Evolutionary conservation across 768 basidiomycete genomes (phyloP).

Genomic region (Hygrophorus pudorinus): DNA sequence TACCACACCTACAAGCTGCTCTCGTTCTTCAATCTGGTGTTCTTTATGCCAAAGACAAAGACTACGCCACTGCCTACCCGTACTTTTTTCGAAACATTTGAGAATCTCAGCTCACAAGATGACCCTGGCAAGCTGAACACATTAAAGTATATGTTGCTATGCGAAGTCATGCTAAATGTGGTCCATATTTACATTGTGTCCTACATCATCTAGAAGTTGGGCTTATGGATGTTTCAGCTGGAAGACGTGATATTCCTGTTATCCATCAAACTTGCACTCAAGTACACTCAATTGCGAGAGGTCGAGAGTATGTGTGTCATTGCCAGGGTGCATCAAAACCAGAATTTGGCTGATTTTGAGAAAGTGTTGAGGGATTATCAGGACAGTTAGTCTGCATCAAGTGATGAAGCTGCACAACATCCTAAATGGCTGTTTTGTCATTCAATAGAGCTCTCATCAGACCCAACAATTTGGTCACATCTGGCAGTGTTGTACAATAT

Average conservation of each 20-base stretch:
- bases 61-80: slow-evolving; percentile 93
- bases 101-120: slow-evolving; percentile 73
- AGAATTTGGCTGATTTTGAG: slow-evolving; percentile 86
- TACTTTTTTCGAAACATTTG: slow-evolving; percentile 98
- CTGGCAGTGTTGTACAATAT: slow-evolving; percentile 92
- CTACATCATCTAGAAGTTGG: not conserved
- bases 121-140: slow-evolving; percentile 68
- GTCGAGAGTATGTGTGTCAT: slow-evolving; percentile 95
- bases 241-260: slow-evolving; percentile 88
- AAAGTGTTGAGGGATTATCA: slow-evolving; percentile 79
- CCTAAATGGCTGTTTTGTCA: slow-evolving; percentile 9
- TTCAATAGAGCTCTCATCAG: slow-evolving; percentile 77
- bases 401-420: not conserved
- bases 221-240: slow-evolving; percentile 39
- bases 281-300: slow-evolving; percentile 80
- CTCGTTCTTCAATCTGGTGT: slow-evolving; percentile 55
- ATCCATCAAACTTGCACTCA: slow-evolving; percentile 77
- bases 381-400: slow-evolving; percentile 38
- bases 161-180: slow-evolving; percentile 96
- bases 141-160: slow-evolving; percentile 95
- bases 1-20: slow-evolving; percentile 28
- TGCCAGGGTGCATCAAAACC: slow-evolving; percentile 86
- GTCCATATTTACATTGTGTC: slow-evolving; percentile 33
- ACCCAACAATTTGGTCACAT: slow-evolving; percentile 92
- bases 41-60: slow-evolving; percentile 93